These are phyloP conservation scores for Backusella circina DNA, from an alignment of 192 early-diverging fungal species.

Conservation along the genomic window DNA sequence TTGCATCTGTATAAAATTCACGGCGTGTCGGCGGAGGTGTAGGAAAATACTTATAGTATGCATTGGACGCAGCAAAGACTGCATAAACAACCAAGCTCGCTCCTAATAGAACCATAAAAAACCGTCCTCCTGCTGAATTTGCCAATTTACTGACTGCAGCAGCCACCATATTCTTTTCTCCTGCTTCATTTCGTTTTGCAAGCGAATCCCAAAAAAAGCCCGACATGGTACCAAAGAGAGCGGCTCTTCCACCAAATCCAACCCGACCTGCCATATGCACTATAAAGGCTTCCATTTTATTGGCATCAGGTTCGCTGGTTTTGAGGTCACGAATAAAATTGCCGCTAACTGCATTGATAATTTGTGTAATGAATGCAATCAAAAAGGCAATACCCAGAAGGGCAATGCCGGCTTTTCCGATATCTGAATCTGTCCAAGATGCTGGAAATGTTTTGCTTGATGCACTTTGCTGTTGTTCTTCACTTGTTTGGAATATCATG, in stretches of 20 bases:
- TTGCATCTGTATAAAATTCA: not conserved
- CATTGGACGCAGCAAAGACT: conserved; percentile 30
- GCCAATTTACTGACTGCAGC: conserved; percentile 27
- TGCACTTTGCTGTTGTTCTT: conserved; percentile 24
- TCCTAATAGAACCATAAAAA: conserved; percentile 29
- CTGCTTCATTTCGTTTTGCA: conserved; percentile 17
- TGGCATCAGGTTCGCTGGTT: conserved; percentile 10
- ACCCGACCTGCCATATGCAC: conserved; percentile 38
- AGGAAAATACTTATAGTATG: conserved; percentile 37
- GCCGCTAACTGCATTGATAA: conserved; percentile 36
- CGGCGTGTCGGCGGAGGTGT: conserved; percentile 26
- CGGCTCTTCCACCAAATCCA: conserved; percentile 41
- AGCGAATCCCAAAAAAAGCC: conserved; percentile 33
- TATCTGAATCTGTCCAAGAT: conserved; percentile 26
- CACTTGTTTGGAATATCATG: conserved; percentile 31
- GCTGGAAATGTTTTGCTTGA: conserved; percentile 30
- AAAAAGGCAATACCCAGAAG: conserved; percentile 40
- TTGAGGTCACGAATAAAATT: conserved; percentile 33
- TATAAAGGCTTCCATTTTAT: conserved; percentile 24
- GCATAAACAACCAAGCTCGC: conserved; percentile 31
- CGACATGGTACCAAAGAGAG: conserved; percentile 38
- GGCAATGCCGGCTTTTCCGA: conserved; percentile 29
- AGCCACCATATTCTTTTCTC: conserved; percentile 23
- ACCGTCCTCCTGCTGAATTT: conserved; percentile 20
- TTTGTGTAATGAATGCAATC: conserved; percentile 42